Percentiles rank a stretch among this genome's conserved stretches.
Conservation (phyloP, 75 land plant genomes). For the Picea sitchensis region DNA sequence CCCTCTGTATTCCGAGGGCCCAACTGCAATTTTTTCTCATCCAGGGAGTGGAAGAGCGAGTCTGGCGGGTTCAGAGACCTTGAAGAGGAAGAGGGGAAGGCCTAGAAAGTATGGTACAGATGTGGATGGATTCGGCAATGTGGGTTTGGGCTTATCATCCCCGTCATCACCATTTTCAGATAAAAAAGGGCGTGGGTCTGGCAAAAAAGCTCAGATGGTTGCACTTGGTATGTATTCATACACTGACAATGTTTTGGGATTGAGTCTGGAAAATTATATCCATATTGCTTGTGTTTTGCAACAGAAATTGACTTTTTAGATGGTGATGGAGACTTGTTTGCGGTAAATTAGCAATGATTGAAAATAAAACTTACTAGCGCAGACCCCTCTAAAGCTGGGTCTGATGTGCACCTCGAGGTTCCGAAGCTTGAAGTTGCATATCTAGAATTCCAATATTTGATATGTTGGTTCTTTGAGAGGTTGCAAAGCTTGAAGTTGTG, state of each 20-base stretch:
- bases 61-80: neutral
- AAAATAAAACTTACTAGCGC: no score
- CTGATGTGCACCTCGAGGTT: no score
- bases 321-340: no score
- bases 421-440: no score
- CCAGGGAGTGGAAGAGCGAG: constrained; percentile 5
- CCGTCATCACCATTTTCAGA: neutral
- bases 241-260: neutral
- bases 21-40: neutral
- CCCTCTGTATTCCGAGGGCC: neutral
- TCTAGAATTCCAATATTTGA: no score
- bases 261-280: neutral
- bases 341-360: no score
- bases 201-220: constrained; percentile 14
- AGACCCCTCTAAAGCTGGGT: no score
- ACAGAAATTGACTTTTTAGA: neutral
- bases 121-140: constrained; percentile 1
- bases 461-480: no score
- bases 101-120: constrained; percentile 9
- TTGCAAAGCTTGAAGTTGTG: no score
- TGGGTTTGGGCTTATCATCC: neutral
- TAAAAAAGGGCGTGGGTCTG: constrained; percentile 6
- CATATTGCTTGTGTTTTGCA: neutral
- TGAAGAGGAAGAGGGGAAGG: constrained; percentile 11
- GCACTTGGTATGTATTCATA: constrained; percentile 5